Percentiles rank a stretch among this genome's conserved stretches.
These are phyloP conservation scores for Aquilaria agallochum DNA, from an alignment of 441 rosid species.

Conservation along the genomic window DNA sequence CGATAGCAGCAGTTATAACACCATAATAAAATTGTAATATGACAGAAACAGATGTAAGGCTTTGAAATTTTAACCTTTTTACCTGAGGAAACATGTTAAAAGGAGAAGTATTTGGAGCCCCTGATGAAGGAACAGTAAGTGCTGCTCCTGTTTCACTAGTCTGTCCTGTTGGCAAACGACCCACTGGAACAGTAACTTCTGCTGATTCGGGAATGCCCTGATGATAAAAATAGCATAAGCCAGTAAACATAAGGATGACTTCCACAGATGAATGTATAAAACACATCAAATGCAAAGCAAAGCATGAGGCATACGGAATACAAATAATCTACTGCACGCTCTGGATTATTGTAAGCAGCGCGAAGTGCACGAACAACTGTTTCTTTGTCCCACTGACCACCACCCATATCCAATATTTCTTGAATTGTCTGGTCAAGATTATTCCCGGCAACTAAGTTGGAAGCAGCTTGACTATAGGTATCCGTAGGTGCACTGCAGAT, in stretches of 20 bases:
- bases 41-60: slow-evolving; percentile 4
- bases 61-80: slow-evolving; percentile 14
- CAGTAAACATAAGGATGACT: slow-evolving; percentile 1
- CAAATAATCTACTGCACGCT: slow-evolving; percentile 93
- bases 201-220: slow-evolving; percentile 95
- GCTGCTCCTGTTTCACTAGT: slow-evolving; percentile 50
- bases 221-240: slow-evolving; percentile 21
- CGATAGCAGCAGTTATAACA: not conserved
- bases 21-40: too few species aligned
- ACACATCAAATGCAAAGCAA: slow-evolving; percentile 1
- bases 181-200: slow-evolving; percentile 70
- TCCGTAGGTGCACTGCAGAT: slow-evolving; percentile 54
- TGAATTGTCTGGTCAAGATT: slow-evolving; percentile 74
- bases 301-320: slow-evolving; percentile 57
- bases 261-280: not conserved
- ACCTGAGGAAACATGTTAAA: slow-evolving; percentile 98
- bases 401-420: slow-evolving; percentile 94
- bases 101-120: slow-evolving; percentile 91
- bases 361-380: slow-evolving; percentile 85
- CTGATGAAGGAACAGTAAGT: slow-evolving; percentile 46
- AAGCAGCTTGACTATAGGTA: slow-evolving; percentile 79
- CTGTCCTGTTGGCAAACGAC: slow-evolving; percentile 44
- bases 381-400: slow-evolving; percentile 96
- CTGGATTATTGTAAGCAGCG: slow-evolving; percentile 97
- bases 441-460: slow-evolving; percentile 66